These are phyloP conservation scores for Casuarina cunninghamiana DNA, from an alignment of 306 rosid genomes.

Conservation along the genomic window DNA sequence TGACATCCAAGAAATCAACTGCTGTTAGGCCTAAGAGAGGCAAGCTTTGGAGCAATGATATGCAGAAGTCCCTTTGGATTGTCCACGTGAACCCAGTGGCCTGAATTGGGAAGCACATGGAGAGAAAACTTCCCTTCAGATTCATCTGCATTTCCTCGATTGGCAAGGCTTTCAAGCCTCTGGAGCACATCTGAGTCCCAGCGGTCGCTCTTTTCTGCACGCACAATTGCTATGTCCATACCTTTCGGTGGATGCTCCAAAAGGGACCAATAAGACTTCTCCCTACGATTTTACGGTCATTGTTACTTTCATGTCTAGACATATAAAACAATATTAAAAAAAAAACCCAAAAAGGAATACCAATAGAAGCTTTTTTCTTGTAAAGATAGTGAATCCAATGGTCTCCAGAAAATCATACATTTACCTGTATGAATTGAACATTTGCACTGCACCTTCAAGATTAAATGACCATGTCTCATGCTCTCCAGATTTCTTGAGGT, in stretches of 20 bases:
- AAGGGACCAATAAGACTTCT: conserved; percentile 71
- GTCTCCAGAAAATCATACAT: not conserved
- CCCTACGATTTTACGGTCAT: conserved; percentile 39
- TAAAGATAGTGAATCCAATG: not conserved
- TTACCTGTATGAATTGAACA: conserved; percentile 90
- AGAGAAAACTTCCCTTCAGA: conserved; percentile 59
- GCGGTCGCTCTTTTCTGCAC: conserved; percentile 85
- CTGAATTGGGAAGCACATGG: conserved; percentile 74
- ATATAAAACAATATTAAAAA: not conserved
- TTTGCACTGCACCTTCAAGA: conserved; percentile 72
- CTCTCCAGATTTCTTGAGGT: conserved; percentile 78
- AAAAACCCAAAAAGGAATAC: conserved; percentile 5
- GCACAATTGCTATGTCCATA: conserved; percentile 62
- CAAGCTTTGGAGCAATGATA: conserved; percentile 68
- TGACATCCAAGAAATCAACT: conserved; percentile 14
- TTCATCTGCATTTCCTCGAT: conserved; percentile 41
- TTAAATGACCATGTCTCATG: conserved; percentile 83
- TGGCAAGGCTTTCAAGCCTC: conserved; percentile 53
- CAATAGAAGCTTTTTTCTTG: not conserved
- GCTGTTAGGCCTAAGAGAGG: conserved; percentile 44
- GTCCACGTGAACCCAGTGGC: conserved; percentile 98
- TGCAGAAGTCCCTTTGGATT: conserved; percentile 86
- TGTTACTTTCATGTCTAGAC: not conserved
- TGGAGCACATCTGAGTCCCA: conserved; percentile 64
- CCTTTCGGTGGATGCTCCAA: conserved; percentile 81